Base-by-base conservation (phyloP, 768 basidiomycete species). In the Chalciporus piperatus region DNA sequence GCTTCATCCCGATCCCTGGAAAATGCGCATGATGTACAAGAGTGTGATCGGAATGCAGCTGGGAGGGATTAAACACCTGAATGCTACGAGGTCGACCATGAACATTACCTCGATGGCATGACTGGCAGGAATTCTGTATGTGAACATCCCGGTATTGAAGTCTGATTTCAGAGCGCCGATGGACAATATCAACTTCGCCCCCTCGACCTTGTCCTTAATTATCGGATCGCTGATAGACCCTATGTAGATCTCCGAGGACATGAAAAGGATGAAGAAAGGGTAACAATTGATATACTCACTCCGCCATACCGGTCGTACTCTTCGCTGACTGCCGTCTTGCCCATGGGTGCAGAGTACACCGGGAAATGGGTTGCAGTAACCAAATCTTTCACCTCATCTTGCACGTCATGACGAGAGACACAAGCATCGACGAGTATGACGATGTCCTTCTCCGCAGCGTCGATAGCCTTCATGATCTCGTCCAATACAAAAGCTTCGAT, bases 61-160 rank as follows among this genome's bases (percentile, higher is more conserved):
- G 58, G 33, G 42, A 20, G 32, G 50, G 23, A 57, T 4, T 55
- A 8, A 56, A 22, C 25, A 16, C 19, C n/a, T 27, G 6, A 45
- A 19, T 33, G 28, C 9, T 19, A 23, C 14, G 19, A 41, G 19
- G 25, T 16, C n/a, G 2, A 50, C 25, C 7, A 25, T 20, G 20
- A 6, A 22, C 51, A 58, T 13, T 57, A 86, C 87, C 75, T 89
- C 89, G 55, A 91, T 73, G 13, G 81, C 82, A 35, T 74, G 75
- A 11, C 68, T 66, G 0, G 74, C 74, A 5, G 85, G 82, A 41
- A 87, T 83, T 45, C 78, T 80, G 60, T 89, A 91, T 0, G 87
- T 86, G 69, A 92, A 93, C 67, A 87, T 87, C 28, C 91, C 92
- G 1, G 89, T 90, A 68, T 95, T 95, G 74, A 91, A 92, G 66